Evolutionary conservation across 768 basidiomycete species (phyloP).

Genomic region (Amanita thiersii): DNA sequence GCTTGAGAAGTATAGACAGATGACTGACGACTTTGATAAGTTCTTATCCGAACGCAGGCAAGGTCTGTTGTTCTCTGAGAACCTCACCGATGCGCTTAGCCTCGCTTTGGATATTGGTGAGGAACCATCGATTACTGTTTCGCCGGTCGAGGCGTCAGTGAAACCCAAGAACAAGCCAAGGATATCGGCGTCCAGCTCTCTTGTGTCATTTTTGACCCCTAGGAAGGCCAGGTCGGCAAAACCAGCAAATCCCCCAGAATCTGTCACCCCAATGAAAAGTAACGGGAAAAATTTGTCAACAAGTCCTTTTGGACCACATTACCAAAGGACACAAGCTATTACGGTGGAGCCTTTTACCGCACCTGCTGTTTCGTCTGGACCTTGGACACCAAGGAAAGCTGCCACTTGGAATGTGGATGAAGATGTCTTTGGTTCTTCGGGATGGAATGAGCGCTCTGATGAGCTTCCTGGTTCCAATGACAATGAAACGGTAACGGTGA

Average conservation of each 20-base stretch:
- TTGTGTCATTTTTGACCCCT: slow-evolving; percentile 76
- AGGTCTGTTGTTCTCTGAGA: slow-evolving; percentile 87
- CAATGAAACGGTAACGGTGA: slow-evolving; percentile 24
- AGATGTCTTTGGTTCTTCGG: slow-evolving; percentile 57
- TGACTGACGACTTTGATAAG: slow-evolving; percentile 75
- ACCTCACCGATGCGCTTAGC: slow-evolving; percentile 81
- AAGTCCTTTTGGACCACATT: slow-evolving; percentile 82
- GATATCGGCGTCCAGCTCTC: slow-evolving; percentile 43
- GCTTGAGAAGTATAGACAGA: slow-evolving; percentile 69
- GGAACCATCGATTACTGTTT: slow-evolving; percentile 24
- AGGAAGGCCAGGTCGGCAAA: slow-evolving; percentile 50
- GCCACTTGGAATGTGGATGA: slow-evolving; percentile 54
- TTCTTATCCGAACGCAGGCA: slow-evolving; percentile 80
- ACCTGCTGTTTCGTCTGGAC: slow-evolving; percentile 46
- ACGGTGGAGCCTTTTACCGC: slow-evolving; percentile 64
- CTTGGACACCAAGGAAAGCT: slow-evolving; percentile 54
- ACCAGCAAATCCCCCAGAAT: slow-evolving; percentile 26
- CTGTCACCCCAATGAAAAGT: slow-evolving; percentile 36
- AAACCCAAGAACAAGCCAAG: slow-evolving; percentile 42
- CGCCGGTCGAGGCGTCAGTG: slow-evolving; percentile 22
- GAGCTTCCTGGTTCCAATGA: slow-evolving; percentile 6
- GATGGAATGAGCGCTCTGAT: slow-evolving; percentile 28
- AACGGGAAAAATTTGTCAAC: slow-evolving; percentile 39
- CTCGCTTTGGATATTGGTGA: slow-evolving; percentile 58
- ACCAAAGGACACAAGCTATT: slow-evolving; percentile 68